Evolutionary conservation across 495 filamentous ascomycete species (phyloP).

Genomic region (Penicillium tannophilum): DNA sequence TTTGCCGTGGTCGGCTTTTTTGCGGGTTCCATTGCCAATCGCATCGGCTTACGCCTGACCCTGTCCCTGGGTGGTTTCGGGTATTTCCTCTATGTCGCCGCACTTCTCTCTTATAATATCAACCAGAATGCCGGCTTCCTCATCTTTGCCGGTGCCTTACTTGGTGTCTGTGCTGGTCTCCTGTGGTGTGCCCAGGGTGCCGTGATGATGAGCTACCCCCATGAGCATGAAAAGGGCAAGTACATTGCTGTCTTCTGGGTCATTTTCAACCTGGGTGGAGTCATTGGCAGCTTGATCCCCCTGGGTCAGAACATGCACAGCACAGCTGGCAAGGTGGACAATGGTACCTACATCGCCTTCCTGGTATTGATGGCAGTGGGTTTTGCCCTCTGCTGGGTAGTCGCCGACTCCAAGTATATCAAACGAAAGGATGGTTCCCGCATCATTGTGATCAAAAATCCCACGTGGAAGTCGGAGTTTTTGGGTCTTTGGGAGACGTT

Average conservation of each 20-base stretch:
- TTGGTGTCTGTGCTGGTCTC: slow-evolving; percentile 78
- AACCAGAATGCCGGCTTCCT: slow-evolving; percentile 61
- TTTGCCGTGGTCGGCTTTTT: slow-evolving; percentile 89
- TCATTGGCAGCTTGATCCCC: slow-evolving; percentile 84
- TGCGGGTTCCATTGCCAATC: slow-evolving; percentile 77
- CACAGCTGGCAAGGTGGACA: slow-evolving; percentile 61
- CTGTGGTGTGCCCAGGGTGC: slow-evolving; percentile 93
- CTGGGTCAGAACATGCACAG: slow-evolving; percentile 78
- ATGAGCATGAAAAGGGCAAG: slow-evolving; percentile 78
- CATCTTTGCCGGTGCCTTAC: slow-evolving; percentile 59
- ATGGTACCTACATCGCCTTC: slow-evolving; percentile 91
- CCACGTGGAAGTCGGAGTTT: slow-evolving; percentile 78
- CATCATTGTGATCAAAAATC: slow-evolving; percentile 85
- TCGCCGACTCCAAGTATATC: slow-evolving; percentile 78
- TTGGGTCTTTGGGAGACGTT: slow-evolving; percentile 77
- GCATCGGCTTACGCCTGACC: slow-evolving; percentile 71
- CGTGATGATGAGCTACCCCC: slow-evolving; percentile 94
- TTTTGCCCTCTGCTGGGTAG: slow-evolving; percentile 67
- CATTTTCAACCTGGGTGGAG: slow-evolving; percentile 92
- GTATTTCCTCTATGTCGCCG: slow-evolving; percentile 81
- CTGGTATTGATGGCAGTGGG: slow-evolving; percentile 82
- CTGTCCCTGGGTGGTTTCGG: slow-evolving; percentile 81
- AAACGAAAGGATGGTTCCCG: slow-evolving; percentile 80
- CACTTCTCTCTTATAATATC: slow-evolving; percentile 82
- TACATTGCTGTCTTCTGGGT: slow-evolving; percentile 93